These are phyloP conservation scores for Thermoascus crustaceus DNA, from an alignment of 2,329 filamentous ascomycete species.

Conservation along the genomic window DNA sequence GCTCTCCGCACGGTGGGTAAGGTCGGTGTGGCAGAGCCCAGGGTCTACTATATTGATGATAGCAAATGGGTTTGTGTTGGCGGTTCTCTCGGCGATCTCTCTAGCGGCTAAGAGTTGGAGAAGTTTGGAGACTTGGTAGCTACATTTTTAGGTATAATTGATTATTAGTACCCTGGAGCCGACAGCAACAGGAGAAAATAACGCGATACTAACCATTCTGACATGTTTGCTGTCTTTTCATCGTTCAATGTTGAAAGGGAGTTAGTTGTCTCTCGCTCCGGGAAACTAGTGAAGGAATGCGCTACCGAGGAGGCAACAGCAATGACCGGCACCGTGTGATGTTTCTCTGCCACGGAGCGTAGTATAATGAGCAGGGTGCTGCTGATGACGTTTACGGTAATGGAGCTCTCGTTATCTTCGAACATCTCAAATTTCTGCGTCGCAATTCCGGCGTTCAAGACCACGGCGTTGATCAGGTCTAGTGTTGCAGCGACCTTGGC, in stretches of 20 bases:
- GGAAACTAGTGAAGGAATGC: slow-evolving; percentile 9
- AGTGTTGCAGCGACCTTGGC: slow-evolving; percentile 18
- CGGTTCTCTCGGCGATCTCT: slow-evolving; percentile 2
- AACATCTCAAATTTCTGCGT: slow-evolving; percentile 18
- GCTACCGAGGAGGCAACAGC: slow-evolving; percentile 12
- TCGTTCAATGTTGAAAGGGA: slow-evolving; percentile 8
- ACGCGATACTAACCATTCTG: slow-evolving; percentile 7
- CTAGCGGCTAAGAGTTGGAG: slow-evolving; percentile 7
- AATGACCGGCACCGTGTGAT: slow-evolving; percentile 5
- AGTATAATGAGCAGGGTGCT: slow-evolving; percentile 39
- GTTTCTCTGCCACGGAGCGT: not conserved
- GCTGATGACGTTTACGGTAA: slow-evolving; percentile 46
- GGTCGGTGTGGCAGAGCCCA: slow-evolving; percentile 14
- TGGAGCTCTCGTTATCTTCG: slow-evolving; percentile 38
- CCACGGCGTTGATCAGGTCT: slow-evolving; percentile 24
- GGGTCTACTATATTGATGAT: slow-evolving; percentile 17
- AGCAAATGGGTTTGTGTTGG: slow-evolving; percentile 5
- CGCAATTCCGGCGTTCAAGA: slow-evolving; percentile 34
- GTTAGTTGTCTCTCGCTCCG: slow-evolving; percentile 9
- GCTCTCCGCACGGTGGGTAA: slow-evolving; percentile 7
- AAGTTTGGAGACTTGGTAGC: slow-evolving; percentile 7
- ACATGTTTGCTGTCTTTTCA: slow-evolving; percentile 3
- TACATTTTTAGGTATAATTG: slow-evolving; percentile 3
- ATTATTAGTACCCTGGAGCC: slow-evolving; percentile 6
- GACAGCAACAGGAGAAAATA: slow-evolving; percentile 7